phyloP scores from a whole-genome alignment of 805 yeast species.

The Peterozyma xylosa region DNA sequence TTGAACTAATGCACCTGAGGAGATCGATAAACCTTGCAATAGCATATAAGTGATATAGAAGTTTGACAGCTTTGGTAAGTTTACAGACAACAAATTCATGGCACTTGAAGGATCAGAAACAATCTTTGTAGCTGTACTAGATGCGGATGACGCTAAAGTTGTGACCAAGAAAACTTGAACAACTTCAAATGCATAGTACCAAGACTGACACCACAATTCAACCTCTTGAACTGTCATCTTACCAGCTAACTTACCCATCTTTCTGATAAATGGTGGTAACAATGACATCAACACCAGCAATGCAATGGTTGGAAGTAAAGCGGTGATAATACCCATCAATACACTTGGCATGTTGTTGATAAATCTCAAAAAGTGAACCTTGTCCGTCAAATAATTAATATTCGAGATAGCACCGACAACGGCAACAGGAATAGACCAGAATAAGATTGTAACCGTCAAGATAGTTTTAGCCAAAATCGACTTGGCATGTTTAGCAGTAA shows the following conservation, averaged over 20 bases:
- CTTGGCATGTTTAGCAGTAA: constrained; percentile 50
- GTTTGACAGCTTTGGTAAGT: constrained; percentile 85
- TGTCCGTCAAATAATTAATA: constrained; percentile 62
- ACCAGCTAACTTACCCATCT: constrained; percentile 72
- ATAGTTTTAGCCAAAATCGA: constrained; percentile 53
- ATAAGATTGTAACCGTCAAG: constrained; percentile 61
- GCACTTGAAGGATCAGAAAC: constrained; percentile 60
- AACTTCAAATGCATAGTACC: constrained; percentile 88
- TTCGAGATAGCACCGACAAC: constrained; percentile 93
- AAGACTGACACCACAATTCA: constrained; percentile 77
- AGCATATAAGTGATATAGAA: constrained; percentile 81
- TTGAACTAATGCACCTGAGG: constrained; percentile 74
- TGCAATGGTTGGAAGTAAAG: constrained; percentile 76
- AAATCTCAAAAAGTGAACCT: constrained; percentile 69
- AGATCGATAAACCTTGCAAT: constrained; percentile 71
- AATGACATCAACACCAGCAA: constrained; percentile 79
- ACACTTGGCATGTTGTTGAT: constrained; percentile 64
- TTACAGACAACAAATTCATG: constrained; percentile 64
- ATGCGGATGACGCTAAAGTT: constrained; percentile 77
- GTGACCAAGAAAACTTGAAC: constrained; percentile 82
- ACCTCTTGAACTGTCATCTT: constrained; percentile 61
- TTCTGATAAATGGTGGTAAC: constrained; percentile 77
- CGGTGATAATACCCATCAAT: constrained; percentile 79
- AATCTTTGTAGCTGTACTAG: constrained; percentile 70
- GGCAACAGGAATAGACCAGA: constrained; percentile 98